Evolutionary conservation across 768 basidiomycete genomes (phyloP).

Genomic region (Phaffia australis): DNA sequence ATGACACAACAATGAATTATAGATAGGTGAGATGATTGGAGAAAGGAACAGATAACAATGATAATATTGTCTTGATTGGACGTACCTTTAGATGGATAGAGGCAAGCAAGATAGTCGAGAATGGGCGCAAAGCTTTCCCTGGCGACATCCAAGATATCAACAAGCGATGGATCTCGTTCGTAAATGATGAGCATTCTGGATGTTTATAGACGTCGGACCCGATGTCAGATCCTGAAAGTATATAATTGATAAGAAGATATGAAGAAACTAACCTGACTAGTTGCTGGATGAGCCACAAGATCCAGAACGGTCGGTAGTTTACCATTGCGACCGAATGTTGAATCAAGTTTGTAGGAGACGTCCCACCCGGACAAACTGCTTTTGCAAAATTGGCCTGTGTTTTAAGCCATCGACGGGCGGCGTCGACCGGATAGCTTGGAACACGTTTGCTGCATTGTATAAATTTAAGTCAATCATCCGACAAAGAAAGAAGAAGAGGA

Average conservation of each 20-base stretch:
- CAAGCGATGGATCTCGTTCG: slow-evolving; percentile 3
- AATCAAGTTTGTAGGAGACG: neutral
- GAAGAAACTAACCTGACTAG: slow-evolving; percentile 5
- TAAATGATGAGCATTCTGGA: slow-evolving; percentile 3
- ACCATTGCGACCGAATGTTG: slow-evolving; percentile 9
- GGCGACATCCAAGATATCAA: slow-evolving; percentile 4
- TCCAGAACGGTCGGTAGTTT: slow-evolving; percentile 17
- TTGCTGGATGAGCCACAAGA: slow-evolving; percentile 23
- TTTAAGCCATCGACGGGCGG: slow-evolving; percentile 19
- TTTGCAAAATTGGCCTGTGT: slow-evolving; percentile 15
- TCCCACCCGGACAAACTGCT: slow-evolving; percentile 1
- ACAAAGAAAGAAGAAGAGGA: too few relatives aligned
- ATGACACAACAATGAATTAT: too few relatives aligned
- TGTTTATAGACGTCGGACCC: too few relatives aligned
- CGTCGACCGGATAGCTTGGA: neutral
- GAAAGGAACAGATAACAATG: too few relatives aligned
- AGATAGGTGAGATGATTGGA: too few relatives aligned
- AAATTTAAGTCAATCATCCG: neutral
- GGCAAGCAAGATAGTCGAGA: slow-evolving; percentile 2
- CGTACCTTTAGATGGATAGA: slow-evolving; percentile 8
- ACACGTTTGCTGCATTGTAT: neutral
- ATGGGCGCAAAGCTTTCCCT: slow-evolving; percentile 4
- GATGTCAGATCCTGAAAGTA: neutral
- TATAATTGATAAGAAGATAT: neutral
- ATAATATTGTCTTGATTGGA: neutral